phyloP scores from a whole-genome alignment of 345 rosid species.

The Carallia brachiata region DNA sequence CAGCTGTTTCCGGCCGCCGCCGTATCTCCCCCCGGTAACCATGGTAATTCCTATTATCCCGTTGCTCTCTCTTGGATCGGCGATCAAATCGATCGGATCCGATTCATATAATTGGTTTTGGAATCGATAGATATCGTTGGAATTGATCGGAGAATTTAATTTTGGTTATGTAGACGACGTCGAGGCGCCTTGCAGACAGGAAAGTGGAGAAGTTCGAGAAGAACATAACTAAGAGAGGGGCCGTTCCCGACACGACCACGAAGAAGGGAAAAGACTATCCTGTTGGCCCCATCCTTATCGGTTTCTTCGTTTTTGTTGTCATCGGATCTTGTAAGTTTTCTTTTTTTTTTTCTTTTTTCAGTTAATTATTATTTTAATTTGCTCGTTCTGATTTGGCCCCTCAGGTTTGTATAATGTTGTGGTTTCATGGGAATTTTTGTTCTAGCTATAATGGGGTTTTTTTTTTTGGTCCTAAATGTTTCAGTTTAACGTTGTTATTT shows the following conservation, averaged over 20 bases:
- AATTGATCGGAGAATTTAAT: background rate
- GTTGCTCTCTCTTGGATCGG: background rate
- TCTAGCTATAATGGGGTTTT: no score
- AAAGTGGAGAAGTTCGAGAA: conserved; percentile 77
- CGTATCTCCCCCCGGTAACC: conserved; percentile 12
- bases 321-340: conserved; percentile 77
- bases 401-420: no score
- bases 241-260: conserved; percentile 75
- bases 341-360: background rate
- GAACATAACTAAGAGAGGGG: conserved; percentile 83
- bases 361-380: background rate
- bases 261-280: conserved; percentile 91
- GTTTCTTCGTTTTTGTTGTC: conserved; percentile 90
- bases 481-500: no score
- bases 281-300: conserved; percentile 87
- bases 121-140: background rate
- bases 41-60: conserved; percentile 28
- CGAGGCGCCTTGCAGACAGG: conserved; percentile 81
- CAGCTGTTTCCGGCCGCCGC: conserved; percentile 21
- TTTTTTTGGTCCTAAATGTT: no score
- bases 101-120: background rate
- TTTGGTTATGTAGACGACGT: conserved; percentile 62
- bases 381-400: background rate
- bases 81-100: background rate
- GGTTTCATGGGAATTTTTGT: no score